A percentile compares a stretch with the other conserved stretches of the same genome.
Evolutionary conservation across 257 asterid species (phyloP).

Genomic region (Gentiana dahurica): DNA sequence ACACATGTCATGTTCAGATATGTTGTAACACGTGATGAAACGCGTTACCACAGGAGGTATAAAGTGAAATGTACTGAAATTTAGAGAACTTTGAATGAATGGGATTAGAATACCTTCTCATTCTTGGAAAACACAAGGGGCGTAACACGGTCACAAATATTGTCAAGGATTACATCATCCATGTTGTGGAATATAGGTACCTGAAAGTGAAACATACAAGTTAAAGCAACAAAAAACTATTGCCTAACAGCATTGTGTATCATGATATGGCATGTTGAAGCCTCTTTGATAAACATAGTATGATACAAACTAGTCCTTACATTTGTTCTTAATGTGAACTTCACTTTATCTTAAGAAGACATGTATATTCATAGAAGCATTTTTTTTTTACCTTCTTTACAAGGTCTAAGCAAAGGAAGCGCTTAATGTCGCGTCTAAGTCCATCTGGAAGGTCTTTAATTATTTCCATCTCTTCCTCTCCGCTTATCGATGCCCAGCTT

Average conservation of each 20-base stretch:
- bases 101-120: slow-evolving; percentile 49
- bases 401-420: slow-evolving; percentile 74
- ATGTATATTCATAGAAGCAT: background rate
- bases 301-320: background rate
- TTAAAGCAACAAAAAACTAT: background rate
- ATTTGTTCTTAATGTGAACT: background rate
- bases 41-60: no score
- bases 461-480: slow-evolving; percentile 77
- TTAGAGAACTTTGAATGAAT: background rate
- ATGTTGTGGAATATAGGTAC: slow-evolving; percentile 76
- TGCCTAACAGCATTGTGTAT: no score
- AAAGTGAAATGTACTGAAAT: background rate
- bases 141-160: slow-evolving; percentile 87
- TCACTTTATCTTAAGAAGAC: background rate
- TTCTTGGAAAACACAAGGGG: slow-evolving; percentile 76
- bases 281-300: background rate
- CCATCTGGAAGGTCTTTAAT: slow-evolving; percentile 81
- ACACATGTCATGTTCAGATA: no score
- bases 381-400: slow-evolving; percentile 51
- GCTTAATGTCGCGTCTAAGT: slow-evolving; percentile 85
- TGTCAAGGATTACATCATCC: slow-evolving; percentile 90
- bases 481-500: slow-evolving; percentile 60
- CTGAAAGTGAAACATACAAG: slow-evolving; percentile 27
- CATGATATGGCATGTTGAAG: background rate
- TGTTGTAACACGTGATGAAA: no score